phyloP scores from a whole-genome alignment of 257 asterid species.

The Solanum habrochaites region DNA sequence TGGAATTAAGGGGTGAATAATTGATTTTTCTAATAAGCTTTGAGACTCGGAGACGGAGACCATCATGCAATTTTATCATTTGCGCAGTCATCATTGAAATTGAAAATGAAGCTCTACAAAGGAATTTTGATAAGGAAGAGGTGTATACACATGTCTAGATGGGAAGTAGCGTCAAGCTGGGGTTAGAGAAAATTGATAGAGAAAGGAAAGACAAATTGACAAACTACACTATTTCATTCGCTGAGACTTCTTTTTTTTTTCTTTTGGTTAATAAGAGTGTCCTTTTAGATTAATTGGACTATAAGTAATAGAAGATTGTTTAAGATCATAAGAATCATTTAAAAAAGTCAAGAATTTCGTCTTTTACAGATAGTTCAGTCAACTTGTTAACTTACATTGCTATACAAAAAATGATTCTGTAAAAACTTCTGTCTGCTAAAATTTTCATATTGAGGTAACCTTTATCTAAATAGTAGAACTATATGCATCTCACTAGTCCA shows the following conservation, averaged over 20 bases:
- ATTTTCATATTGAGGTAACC: not conserved
- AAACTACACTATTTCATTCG: too few relatives aligned
- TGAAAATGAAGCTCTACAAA: not conserved
- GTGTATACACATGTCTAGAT: not conserved
- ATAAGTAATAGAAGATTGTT: not conserved
- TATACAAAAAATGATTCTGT: not conserved
- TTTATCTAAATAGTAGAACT: not conserved
- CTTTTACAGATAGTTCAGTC: not conserved
- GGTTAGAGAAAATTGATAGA: too few relatives aligned
- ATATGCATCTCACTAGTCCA: not conserved
- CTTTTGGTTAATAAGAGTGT: not conserved
- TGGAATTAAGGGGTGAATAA: not conserved
- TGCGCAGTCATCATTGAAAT: not conserved
- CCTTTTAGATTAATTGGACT: not conserved
- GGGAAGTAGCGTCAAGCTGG: not conserved
- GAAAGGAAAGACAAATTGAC: too few relatives aligned
- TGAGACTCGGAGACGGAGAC: not conserved
- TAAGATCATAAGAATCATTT: not conserved
- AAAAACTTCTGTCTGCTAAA: not conserved
- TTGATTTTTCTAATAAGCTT: not conserved
- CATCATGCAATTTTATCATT: not conserved
- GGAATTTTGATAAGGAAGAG: not conserved
- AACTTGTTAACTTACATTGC: not conserved
- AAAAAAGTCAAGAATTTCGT: not conserved
- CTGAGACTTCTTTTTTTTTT: not conserved